Base-by-base conservation (phyloP, 192 early-diverging fungal genomes). In the Irineochytrium annulatum region DNA sequence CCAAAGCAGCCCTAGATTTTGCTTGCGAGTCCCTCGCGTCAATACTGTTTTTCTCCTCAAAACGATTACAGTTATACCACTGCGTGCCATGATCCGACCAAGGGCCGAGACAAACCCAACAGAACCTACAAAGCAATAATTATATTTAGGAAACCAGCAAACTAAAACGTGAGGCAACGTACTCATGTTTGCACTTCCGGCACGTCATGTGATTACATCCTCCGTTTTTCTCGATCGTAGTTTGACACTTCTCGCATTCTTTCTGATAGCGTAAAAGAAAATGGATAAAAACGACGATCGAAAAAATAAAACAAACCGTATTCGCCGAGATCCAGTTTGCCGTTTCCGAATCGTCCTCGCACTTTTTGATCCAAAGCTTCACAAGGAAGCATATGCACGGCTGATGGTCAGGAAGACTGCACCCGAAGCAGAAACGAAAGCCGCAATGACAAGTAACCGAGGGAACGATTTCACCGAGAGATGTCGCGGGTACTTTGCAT, bases 141-240 rank as follows among this genome's bases (percentile, higher is more conserved):
- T 16, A n/a, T 39, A 43, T 3, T 32, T 4, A 1, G 22, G 4
- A 14, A 30, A 31, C 1, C 8, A 39, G 55, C 57, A 1, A 30
- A 58, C 11, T 5, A 49, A 41, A 24, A n/a, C 16, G 27, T 13
- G 49, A 22, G 19, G 16, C 14, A 28, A 43, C 56, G 46, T 44
- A 67, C 63, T 99, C 93, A 72, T 96, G 82, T 69, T 87, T 86
- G 73, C 97, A 99, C 73, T 95, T 93, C 59, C 90, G 86, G 77
- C 97, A 99, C 0, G 92, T 95, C 97, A 99, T 99, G 67, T 99
- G 97, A 73, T 98, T 99, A 79, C 97, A 99, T 6, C 97, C 97
- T 48, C 97, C 97, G 70, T 99, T 99, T 81, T 99, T 99, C 72
- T 99, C 97, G 62, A 99, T 98, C 0, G 90, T 94, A 6, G 91